Evolutionary conservation across 306 rosid species (phyloP), one percentile per base, ranked within the genome.

Genomic region (Lathyrus tuberosus): DNA sequence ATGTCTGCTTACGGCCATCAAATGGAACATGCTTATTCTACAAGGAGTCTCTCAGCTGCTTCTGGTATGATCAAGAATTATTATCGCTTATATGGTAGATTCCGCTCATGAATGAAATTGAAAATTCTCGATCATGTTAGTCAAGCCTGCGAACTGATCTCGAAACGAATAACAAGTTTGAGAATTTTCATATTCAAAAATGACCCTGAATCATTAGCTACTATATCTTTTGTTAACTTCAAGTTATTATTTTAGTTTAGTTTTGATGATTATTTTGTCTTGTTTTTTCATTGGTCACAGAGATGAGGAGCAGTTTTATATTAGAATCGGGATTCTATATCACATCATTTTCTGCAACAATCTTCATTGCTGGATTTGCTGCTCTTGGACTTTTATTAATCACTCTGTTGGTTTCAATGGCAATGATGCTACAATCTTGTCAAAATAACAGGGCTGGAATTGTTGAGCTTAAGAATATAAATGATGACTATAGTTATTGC

Each of bases 361-460:
- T 92, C 57, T 82, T 87, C 79, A 49, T 92, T 41, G 76, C 83
- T 40, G 85, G 85, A 67, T 81, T 89, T 42, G 79, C 75, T 8
- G 68, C 95, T 12, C 18, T 81, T 2, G 96, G 95, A 56, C 69
- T 92, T 64, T 64, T 92, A 66, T 67, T 92, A 10, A 72, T 83
- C 54, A 83, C 95, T 76, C n/a, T 88, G 72, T 43, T 92, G 73
- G 62, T 89, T 77, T 81, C 96, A 30, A 72, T 89, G 65, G 62
- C 86, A 11, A 76, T 87, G 78, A 88, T 89, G 96, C 84, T 92
- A 84, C 96, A 89, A 72, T 84, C 94, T 67, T 92, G 98, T 82
- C 81, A 89, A 79, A 86, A 40, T 74, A 80, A 53, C 69, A 85
- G 75, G 51, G 79, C 41, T 18, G 98, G 98, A 72, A 47, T 83